Evolutionary conservation across 1,284 basidiomycete genomes (phyloP), one percentile per base, ranked within the genome.

Genomic region (Hymenochaete sp.): DNA sequence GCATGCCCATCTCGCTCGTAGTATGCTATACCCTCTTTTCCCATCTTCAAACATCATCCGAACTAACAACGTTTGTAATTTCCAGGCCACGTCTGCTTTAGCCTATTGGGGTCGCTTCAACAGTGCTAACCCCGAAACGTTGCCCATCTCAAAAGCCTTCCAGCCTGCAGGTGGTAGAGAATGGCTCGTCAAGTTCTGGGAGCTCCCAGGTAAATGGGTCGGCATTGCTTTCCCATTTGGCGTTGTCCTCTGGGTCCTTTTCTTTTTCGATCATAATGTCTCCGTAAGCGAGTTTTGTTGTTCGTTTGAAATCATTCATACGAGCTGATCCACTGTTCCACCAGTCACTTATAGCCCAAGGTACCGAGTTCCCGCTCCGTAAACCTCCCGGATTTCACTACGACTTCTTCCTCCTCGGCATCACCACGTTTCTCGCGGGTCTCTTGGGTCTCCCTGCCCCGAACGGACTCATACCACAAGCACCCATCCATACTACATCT

Each of bases 301-400:
- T 27, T 27, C n/a, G 10, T n/a, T 16, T 7, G 9, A 31, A 31
- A 10, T 10, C 14, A 14, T 9, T 31, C 14, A 10, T 9, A 31
- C 14, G 28, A 31, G 14, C 9, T 31, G 9, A 31, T 10, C 28
- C 9, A 10, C 28, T 10, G 14, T 31, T 31, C 9, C n/a, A 21
- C 18, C 57, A 87, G 86, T 89, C 82, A 6, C 66, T 98, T 31
- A 97, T 97, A 70, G 92, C 93, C 0, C 93, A 98, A 65, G 85
- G 89, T 1, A 80, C 89, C 2, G 80, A 87, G 51, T 97, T 92
- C 57, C 93, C 93, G 0, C 71, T 98, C 3, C 75, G 78, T 21
- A 93, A 95, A 56, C 93, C 93, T 1, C 84, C 93, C 0, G 93
- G 90, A 0, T 97, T 97, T 60, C 92, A 97, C 57, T 93, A 78